Base-by-base conservation (phyloP, 768 basidiomycete genomes). In the Lactifluus piperatus region DNA sequence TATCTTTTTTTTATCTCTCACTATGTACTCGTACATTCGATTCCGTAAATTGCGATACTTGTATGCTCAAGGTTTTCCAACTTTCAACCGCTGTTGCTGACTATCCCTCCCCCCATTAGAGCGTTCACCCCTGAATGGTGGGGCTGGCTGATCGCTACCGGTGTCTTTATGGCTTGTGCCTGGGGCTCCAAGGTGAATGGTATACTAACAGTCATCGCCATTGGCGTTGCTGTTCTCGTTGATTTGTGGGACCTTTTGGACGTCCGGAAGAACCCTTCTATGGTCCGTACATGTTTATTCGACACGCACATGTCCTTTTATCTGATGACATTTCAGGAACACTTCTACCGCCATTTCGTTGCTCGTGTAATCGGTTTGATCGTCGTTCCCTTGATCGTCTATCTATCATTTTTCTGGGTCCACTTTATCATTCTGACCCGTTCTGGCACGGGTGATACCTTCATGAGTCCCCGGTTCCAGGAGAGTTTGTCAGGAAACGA, bases 161-260 rank as follows among this genome's bases (percentile, higher is more conserved):
- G 97, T 20, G 77, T 86, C 56, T 94, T 89, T 73, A 91, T 99
- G 82, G 92, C 94, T 34, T 93, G 93, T 71, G 91, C 94, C 2
- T 90, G 97, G 81, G 92, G 90, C 4, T 95, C 94, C 68, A 99
- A 99, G 73, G 97, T 98, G 74, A 97, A 97, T 66, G 97, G 97
- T 36, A 77, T 98, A 49, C 78, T 99, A 61, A 93, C 93, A 2
- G 97, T 99, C 57, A 56, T 83, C 43, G 82, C 90, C 14, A 84
- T 99, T 64, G 97, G 97, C 2, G 78, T 88, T 50, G 95, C 95
- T 6, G 97, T 98, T 45, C 68, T 90, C 30, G 84, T 95, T 60
- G 97, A 99, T 70, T 77, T 99, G 11, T 99, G 97, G 95, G 90
- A 87, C 64, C 78, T 98, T 44, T 73, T 98, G 67, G 97, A 99